Conservation (phyloP, 805 yeast genomes). For the Tetrapisispora iriomotensis region DNA sequence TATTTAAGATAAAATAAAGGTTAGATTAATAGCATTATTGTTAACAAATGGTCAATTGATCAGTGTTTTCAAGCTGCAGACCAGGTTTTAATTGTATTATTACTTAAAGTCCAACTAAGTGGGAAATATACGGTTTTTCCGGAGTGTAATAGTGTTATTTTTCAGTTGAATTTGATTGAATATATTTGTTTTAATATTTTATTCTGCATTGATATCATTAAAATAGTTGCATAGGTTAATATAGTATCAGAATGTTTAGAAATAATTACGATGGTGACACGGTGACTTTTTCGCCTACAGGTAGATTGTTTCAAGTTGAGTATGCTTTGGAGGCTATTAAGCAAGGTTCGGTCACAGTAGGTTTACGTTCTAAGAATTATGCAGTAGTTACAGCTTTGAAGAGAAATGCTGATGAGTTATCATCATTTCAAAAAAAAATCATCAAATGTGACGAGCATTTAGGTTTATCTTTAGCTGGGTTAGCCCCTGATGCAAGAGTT, state of each 20-base stretch:
- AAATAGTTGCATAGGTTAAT: background rate
- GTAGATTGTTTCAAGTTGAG: conserved; percentile 94
- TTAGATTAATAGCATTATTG: too few relatives aligned
- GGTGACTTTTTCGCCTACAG: conserved; percentile 97
- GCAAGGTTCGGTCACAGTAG: conserved; percentile 97
- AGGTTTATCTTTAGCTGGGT: conserved; percentile 93
- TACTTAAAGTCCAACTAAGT: too few relatives aligned
- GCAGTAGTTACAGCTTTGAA: conserved; percentile 91
- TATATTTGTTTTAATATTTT: too few relatives aligned
- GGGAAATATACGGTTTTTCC: too few relatives aligned
- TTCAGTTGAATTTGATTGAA: too few relatives aligned
- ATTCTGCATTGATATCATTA: too few relatives aligned
- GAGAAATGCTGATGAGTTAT: conserved; percentile 94
- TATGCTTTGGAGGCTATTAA: conserved; percentile 96
- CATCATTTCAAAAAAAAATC: conserved; percentile 91
- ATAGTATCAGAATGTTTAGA: conserved; percentile 52
- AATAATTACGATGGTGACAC: conserved; percentile 98
- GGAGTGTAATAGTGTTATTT: too few relatives aligned
- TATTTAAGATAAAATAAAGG: too few relatives aligned
- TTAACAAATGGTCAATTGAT: too few relatives aligned
- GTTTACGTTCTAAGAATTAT: conserved; percentile 73
- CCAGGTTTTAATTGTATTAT: too few relatives aligned
- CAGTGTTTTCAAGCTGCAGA: too few relatives aligned
- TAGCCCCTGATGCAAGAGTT: conserved; percentile 97
- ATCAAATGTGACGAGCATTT: conserved; percentile 86